Percentiles rank a stretch among this genome's conserved stretches.
These are phyloP conservation scores for Dichomitus squalens DNA, from an alignment of 1,284 basidiomycete species.

Conservation along the genomic window DNA sequence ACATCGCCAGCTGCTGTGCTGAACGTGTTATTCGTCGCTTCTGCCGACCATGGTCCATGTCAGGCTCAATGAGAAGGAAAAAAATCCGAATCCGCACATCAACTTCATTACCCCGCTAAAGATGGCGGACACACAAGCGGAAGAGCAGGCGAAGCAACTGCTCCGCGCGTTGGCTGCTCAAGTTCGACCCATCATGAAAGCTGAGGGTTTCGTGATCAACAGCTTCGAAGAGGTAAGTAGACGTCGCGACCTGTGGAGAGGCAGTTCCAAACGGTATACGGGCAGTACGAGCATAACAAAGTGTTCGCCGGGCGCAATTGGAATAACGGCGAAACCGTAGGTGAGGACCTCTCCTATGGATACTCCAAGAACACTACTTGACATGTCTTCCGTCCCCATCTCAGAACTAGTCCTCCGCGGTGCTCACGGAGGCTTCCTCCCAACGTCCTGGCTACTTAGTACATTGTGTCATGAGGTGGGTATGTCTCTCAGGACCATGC, in stretches of 20 bases:
- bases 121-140: slow-evolving; percentile 38
- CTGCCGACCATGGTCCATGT: slow-evolving; percentile 63
- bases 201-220: slow-evolving; percentile 73
- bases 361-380: neutral
- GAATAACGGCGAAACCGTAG: slow-evolving; percentile 77
- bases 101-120: slow-evolving; percentile 76
- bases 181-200: slow-evolving; percentile 79
- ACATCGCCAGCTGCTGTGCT: neutral
- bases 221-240: slow-evolving; percentile 73
- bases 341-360: slow-evolving; percentile 40
- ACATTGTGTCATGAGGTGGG: slow-evolving; percentile 82
- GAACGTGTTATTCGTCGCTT: neutral
- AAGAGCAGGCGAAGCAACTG: slow-evolving; percentile 65
- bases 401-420: slow-evolving; percentile 74
- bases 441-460: slow-evolving; percentile 70
- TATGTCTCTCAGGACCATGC: neutral
- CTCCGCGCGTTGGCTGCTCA: slow-evolving; percentile 78
- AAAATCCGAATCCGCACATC: slow-evolving; percentile 73
- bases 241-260: neutral
- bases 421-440: slow-evolving; percentile 57
- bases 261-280: neutral
- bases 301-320: slow-evolving; percentile 83
- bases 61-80: slow-evolving; percentile 67
- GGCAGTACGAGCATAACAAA: slow-evolving; percentile 70
- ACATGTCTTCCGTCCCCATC: neutral